phyloP scores from a whole-genome alignment of 805 yeast species.

The Cyberlindnera maritima region DNA sequence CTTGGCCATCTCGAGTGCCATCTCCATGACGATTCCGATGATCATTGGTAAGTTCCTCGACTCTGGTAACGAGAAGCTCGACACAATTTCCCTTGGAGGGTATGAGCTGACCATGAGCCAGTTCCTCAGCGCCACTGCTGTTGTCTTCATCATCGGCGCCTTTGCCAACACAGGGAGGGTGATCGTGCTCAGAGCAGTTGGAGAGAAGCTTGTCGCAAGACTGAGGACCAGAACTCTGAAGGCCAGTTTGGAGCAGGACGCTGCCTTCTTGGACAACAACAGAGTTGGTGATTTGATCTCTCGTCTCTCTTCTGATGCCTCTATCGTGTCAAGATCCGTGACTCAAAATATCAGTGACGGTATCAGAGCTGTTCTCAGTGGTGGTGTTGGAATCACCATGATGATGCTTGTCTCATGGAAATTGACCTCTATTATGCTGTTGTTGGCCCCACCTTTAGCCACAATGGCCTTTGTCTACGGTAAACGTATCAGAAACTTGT shows the following conservation, averaged over 20 bases:
- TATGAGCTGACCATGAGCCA: slow-evolving; percentile 61
- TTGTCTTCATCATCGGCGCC: slow-evolving; percentile 70
- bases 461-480: slow-evolving; percentile 83
- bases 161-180: slow-evolving; percentile 78
- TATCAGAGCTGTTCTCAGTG: slow-evolving; percentile 77
- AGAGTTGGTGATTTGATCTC: slow-evolving; percentile 92
- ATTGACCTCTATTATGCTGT: slow-evolving; percentile 75
- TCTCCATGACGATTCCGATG: slow-evolving; percentile 78
- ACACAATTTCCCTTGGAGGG: slow-evolving; percentile 31
- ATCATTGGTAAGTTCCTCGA: slow-evolving; percentile 87
- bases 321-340: slow-evolving; percentile 79
- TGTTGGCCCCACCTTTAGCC: slow-evolving; percentile 81
- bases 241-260: slow-evolving; percentile 79
- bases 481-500: slow-evolving; percentile 65
- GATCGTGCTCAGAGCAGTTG: slow-evolving; percentile 70
- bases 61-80: slow-evolving; percentile 30
- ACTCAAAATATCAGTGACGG: slow-evolving; percentile 93
- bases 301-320: slow-evolving; percentile 83
- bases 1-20: slow-evolving; percentile 68
- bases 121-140: slow-evolving; percentile 61
- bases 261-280: slow-evolving; percentile 84
- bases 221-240: slow-evolving; percentile 73
- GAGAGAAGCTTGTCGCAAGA: slow-evolving; percentile 85
- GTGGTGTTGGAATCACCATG: slow-evolving; percentile 85
- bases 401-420: slow-evolving; percentile 86